A percentile compares a stretch with the other conserved stretches of the same genome.
These are phyloP conservation scores for Davidsoniella australis DNA, from an alignment of 2,329 filamentous ascomycete genomes.

Conservation along the genomic window DNA sequence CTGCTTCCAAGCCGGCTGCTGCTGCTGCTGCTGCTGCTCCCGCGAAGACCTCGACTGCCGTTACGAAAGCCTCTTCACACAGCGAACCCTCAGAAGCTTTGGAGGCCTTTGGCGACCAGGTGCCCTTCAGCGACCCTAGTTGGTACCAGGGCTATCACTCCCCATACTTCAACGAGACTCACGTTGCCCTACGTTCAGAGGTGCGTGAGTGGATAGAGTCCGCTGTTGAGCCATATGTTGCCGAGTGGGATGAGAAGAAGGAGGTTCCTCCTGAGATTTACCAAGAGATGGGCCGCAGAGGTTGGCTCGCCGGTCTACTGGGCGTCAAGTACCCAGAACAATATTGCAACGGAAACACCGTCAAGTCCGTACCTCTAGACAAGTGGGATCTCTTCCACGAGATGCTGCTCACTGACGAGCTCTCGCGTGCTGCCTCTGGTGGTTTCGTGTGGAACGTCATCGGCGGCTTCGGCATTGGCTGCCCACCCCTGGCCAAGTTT, in stretches of 20 bases:
- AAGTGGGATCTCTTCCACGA: constrained; percentile 99
- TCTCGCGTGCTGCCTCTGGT: constrained; percentile 74
- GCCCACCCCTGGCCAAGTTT: constrained; percentile 81
- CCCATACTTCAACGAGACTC: constrained; percentile 88
- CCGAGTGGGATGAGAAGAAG: constrained; percentile 94
- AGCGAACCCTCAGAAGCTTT: constrained; percentile 34
- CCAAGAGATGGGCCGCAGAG: constrained; percentile 84
- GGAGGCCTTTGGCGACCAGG: constrained; percentile 65
- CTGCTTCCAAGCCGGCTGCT: constrained; percentile 31
- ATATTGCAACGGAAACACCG: constrained; percentile 47
- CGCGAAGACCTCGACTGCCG: constrained; percentile 17
- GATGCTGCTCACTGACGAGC: constrained; percentile 84
- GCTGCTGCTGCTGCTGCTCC: constrained; percentile 21
- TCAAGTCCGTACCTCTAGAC: constrained; percentile 66
- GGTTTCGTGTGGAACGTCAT: constrained; percentile 95
- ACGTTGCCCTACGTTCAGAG: constrained; percentile 79
- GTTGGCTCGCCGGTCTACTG: constrained; percentile 83
- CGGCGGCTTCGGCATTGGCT: constrained; percentile 90
- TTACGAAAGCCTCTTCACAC: constrained; percentile 21
- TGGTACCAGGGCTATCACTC: constrained; percentile 97
- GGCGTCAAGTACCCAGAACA: constrained; percentile 68
- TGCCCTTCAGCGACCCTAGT: constrained; percentile 80
- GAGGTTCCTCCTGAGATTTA: constrained; percentile 78
- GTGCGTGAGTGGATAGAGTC: constrained; percentile 81
- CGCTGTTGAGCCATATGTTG: constrained; percentile 78